A percentile compares a stretch with the other conserved stretches of the same genome.
phyloP scores from a whole-genome alignment of 129 eudicot genomes.

The Lactuca sativa region DNA sequence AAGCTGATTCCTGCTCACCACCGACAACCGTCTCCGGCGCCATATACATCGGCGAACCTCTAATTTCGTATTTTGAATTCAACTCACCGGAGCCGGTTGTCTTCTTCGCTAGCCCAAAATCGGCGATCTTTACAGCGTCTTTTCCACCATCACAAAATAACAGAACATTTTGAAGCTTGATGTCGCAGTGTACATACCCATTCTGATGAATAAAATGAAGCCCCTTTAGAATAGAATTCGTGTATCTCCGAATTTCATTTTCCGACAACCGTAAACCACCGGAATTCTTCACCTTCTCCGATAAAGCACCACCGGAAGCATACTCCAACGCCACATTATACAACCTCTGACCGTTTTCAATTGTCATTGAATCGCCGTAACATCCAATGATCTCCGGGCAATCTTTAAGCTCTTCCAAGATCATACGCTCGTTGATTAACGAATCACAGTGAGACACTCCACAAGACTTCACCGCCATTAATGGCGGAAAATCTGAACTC shows the following conservation, averaged over 20 bases:
- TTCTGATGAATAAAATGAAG: constrained; percentile 48
- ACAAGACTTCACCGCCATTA: constrained; percentile 74
- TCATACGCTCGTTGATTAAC: constrained; percentile 47
- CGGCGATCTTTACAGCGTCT: constrained; percentile 60
- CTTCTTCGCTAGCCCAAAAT: constrained; percentile 79
- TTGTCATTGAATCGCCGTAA: constrained; percentile 47
- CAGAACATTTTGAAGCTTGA: constrained; percentile 65
- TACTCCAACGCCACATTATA: constrained; percentile 74
- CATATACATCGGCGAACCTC: constrained; percentile 89
- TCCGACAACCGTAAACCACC: constrained; percentile 32
- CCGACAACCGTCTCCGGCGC: constrained; percentile 78
- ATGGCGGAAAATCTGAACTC: constrained; percentile 19
- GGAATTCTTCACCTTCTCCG: constrained; percentile 43
- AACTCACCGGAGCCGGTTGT: neutral
- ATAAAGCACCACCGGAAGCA: constrained; percentile 69
- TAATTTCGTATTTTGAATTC: constrained; percentile 41
- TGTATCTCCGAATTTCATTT: constrained; percentile 39
- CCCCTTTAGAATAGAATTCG: constrained; percentile 52
- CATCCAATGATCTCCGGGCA: constrained; percentile 57
- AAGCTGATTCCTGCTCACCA: constrained; percentile 64
- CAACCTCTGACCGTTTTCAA: constrained; percentile 53
- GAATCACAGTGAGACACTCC: constrained; percentile 41
- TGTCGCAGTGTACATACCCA: constrained; percentile 87
- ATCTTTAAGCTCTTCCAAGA: constrained; percentile 48
- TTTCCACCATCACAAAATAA: constrained; percentile 27